phyloP scores from a whole-genome alignment of 2,329 filamentous ascomycete species.

The Aspergillus flavus region DNA sequence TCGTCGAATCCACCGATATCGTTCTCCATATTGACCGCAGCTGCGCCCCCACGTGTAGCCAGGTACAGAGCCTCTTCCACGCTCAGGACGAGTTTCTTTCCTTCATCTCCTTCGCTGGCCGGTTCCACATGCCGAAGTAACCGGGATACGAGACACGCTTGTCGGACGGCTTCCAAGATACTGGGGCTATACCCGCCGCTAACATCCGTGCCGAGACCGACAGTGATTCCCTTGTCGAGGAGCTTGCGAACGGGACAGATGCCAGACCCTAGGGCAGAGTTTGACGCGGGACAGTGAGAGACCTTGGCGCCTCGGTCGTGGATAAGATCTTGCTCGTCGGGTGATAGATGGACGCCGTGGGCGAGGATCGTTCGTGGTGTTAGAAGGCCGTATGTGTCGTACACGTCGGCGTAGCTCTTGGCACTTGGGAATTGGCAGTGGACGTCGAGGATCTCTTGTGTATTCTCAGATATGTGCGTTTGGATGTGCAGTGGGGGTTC shows the following conservation, averaged over 20 bases:
- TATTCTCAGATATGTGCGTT: slow-evolving; percentile 89
- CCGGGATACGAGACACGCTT: slow-evolving; percentile 77
- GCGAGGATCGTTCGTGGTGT: slow-evolving; percentile 76
- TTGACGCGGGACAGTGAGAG: slow-evolving; percentile 84
- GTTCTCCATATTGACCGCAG: slow-evolving; percentile 72
- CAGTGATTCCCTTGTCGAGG: slow-evolving; percentile 71
- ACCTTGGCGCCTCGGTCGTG: slow-evolving; percentile 65
- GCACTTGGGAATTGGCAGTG: slow-evolving; percentile 65
- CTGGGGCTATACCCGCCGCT: slow-evolving; percentile 83
- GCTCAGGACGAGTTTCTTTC: slow-evolving; percentile 66
- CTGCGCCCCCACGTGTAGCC: slow-evolving; percentile 83
- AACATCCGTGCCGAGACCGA: slow-evolving; percentile 90
- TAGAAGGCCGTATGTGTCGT: slow-evolving; percentile 72
- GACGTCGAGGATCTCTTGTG: slow-evolving; percentile 71
- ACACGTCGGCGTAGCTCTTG: slow-evolving; percentile 74
- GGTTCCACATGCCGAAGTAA: slow-evolving; percentile 59
- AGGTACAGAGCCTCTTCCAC: slow-evolving; percentile 86
- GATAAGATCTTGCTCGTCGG: slow-evolving; percentile 68
- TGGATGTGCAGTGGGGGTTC: slow-evolving; percentile 67
- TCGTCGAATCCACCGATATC: slow-evolving; percentile 79
- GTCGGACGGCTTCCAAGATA: slow-evolving; percentile 79
- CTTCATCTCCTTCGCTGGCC: slow-evolving; percentile 30
- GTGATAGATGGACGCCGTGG: slow-evolving; percentile 76
- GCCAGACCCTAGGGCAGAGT: slow-evolving; percentile 79
- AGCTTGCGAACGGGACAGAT: slow-evolving; percentile 74